Conservation (phyloP, 345 rosid species). For the Odontarrhena argentea region DNA sequence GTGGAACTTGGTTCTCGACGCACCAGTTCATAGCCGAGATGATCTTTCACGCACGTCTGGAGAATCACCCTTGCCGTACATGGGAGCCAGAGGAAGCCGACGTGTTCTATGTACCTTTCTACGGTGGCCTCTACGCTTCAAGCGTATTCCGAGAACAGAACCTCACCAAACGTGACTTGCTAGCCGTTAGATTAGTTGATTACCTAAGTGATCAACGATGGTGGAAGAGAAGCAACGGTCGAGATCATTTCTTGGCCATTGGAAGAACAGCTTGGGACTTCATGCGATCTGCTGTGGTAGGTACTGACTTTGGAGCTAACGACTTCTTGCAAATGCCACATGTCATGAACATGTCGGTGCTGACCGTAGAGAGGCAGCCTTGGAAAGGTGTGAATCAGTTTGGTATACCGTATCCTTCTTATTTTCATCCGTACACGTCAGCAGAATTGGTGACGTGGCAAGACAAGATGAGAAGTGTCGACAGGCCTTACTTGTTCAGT, state of each 20-base stretch:
- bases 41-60: conserved; percentile 54
- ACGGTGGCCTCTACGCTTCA: conserved; percentile 57
- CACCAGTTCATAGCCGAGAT: conserved; percentile 60
- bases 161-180: conserved; percentile 46
- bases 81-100: conserved; percentile 53
- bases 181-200: conserved; percentile 34
- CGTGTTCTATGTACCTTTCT: conserved; percentile 52
- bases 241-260: conserved; percentile 58
- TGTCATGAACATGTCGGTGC: conserved; percentile 54
- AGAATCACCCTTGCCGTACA: conserved; percentile 55
- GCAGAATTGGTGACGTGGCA: conserved; percentile 55
- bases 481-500: conserved; percentile 49
- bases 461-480: conserved; percentile 31
- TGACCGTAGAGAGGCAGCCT: conserved; percentile 52
- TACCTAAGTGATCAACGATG: conserved; percentile 43
- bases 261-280: conserved; percentile 69
- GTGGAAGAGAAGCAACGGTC: conserved; percentile 56
- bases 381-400: conserved; percentile 51
- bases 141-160: conserved; percentile 58
- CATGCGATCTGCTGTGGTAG: conserved; percentile 34
- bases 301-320: conserved; percentile 54
- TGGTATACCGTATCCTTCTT: conserved; percentile 67
- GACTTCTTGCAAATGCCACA: conserved; percentile 55
- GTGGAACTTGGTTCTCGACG: conserved; percentile 40
- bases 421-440: conserved; percentile 57